Evolutionary conservation across 1,139 yeast species (phyloP).

Genomic region (Zhuliangozyma parablackwelliae): DNA sequence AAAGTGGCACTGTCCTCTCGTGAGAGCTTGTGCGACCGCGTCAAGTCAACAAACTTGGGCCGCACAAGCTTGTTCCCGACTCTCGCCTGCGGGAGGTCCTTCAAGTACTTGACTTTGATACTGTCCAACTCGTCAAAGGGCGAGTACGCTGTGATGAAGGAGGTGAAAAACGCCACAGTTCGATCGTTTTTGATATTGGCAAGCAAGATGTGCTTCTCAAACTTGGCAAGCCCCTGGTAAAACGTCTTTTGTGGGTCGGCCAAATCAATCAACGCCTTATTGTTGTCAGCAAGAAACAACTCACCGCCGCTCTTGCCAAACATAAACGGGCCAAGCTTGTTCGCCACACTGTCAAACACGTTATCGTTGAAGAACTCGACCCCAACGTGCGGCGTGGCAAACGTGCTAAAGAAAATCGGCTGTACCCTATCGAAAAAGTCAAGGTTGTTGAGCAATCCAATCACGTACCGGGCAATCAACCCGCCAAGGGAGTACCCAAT

Average conservation of each 20-base stretch:
- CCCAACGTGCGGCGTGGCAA: constrained; percentile 92
- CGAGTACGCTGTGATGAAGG: constrained; percentile 46
- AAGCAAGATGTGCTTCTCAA: constrained; percentile 54
- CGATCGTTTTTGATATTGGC: constrained; percentile 79
- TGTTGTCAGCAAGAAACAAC: constrained; percentile 52
- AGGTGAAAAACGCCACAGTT: constrained; percentile 51
- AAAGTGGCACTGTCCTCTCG: constrained; percentile 14
- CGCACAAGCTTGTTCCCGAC: constrained; percentile 31
- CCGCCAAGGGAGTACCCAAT: constrained; percentile 45
- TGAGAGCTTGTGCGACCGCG: constrained; percentile 18
- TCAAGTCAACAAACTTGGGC: constrained; percentile 57
- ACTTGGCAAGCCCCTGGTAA: constrained; percentile 50
- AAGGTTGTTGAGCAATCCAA: constrained; percentile 58
- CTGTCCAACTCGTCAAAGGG: constrained; percentile 45
- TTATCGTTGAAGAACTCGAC: constrained; percentile 45
- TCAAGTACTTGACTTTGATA: constrained; percentile 36
- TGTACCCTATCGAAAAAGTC: constrained; percentile 54
- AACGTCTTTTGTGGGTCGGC: constrained; percentile 53
- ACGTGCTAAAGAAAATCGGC: constrained; percentile 69
- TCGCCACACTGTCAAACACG: constrained; percentile 44
- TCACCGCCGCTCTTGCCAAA: constrained; percentile 76
- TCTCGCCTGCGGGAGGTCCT: constrained; percentile 29
- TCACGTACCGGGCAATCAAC: constrained; percentile 53
- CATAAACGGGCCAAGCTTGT: constrained; percentile 55
- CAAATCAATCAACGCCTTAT: constrained; percentile 45